A percentile compares a stretch with the other conserved stretches of the same genome.
Conservation (phyloP, 805 yeast species). For the Ogataea paraovalis region DNA sequence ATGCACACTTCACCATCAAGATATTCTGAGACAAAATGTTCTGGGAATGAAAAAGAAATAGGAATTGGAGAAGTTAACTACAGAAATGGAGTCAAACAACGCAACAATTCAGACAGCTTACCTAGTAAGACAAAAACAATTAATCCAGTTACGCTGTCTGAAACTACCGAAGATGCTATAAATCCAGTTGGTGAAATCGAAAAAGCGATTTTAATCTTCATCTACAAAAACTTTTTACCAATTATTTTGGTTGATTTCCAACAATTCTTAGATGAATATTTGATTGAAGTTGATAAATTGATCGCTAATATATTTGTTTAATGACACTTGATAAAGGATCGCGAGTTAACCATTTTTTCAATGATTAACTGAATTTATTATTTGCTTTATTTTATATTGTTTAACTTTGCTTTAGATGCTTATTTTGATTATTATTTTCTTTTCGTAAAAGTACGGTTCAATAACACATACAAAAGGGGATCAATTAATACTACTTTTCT, state of each 20-base stretch:
- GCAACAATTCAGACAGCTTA: neutral
- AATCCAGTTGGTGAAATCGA: neutral
- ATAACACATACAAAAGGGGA: no score
- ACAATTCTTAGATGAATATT: constrained; percentile 2
- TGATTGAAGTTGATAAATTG: constrained; percentile 8
- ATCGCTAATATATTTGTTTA: constrained; percentile 8
- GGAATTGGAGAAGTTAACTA: neutral
- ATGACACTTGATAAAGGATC: neutral
- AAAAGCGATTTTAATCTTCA: constrained; percentile 3
- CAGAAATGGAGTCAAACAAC: neutral
- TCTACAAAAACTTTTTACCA: constrained; percentile 6
- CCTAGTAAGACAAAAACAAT: neutral
- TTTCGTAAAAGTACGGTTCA: no score
- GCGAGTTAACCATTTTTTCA: neutral
- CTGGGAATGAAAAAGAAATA: neutral
- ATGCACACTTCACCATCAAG: neutral
- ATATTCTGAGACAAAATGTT: no score
- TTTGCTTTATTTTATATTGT: no score
- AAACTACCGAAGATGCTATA: neutral
- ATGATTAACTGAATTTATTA: no score
- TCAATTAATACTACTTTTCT: no score
- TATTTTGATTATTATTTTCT: no score
- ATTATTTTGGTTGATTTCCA: constrained; percentile 11
- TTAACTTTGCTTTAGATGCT: no score
- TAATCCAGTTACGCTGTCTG: neutral